These are phyloP conservation scores for Leavenworthia alabamica DNA, from an alignment of 345 rosid species.

Conservation along the genomic window DNA sequence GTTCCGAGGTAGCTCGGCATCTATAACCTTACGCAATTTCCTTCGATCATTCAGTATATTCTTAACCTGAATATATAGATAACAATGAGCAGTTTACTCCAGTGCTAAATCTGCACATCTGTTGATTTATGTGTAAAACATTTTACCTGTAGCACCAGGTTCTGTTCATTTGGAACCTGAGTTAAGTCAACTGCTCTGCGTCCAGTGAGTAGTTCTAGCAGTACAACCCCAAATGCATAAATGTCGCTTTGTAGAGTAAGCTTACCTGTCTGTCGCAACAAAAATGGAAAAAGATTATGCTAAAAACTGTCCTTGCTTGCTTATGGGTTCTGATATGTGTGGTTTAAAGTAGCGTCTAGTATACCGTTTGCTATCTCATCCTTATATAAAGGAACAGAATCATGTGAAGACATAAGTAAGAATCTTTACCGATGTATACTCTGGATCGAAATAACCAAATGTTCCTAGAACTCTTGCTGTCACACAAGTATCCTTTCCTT, in stretches of 20 bases:
- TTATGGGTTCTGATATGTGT: not conserved
- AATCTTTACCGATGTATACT: constrained; percentile 75
- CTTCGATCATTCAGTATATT: constrained; percentile 69
- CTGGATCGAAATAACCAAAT: constrained; percentile 95
- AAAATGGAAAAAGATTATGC: not conserved
- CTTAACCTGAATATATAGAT: constrained; percentile 55
- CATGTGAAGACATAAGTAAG: not conserved
- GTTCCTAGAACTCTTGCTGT: constrained; percentile 97
- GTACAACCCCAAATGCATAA: constrained; percentile 96
- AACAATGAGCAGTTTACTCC: constrained; percentile 7
- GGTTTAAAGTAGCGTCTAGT: not conserved
- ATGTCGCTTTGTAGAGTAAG: constrained; percentile 94
- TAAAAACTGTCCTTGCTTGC: not conserved
- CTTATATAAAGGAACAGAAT: not conserved
- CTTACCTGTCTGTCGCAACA: constrained; percentile 69
- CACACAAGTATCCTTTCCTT: constrained; percentile 68
- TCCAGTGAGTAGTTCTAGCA: constrained; percentile 88
- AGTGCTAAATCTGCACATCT: not conserved
- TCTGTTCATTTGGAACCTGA: constrained; percentile 82
- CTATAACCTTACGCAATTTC: constrained; percentile 71
- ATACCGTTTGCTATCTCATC: not conserved
- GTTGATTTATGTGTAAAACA: not conserved
- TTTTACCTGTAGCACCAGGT: constrained; percentile 84
- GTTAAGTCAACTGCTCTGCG: constrained; percentile 88
- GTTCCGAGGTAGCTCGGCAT: constrained; percentile 65